Base-by-base conservation (phyloP, 1,139 yeast genomes). In the Kurtzmaniella quercitrusa region DNA sequence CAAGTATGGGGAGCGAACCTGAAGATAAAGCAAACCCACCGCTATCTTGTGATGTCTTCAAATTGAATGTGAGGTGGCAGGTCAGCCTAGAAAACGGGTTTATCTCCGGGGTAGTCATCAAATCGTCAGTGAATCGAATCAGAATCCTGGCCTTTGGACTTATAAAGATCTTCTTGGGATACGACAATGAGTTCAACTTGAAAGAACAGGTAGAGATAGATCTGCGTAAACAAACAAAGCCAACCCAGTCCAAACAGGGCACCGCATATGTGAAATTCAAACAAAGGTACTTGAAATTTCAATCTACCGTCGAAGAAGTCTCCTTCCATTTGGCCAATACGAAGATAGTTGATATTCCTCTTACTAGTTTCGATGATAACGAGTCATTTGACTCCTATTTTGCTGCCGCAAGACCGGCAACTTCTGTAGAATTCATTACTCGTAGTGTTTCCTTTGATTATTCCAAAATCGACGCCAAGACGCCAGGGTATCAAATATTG, bases 401-500 rank as follows among this genome's bases (percentile, higher is more conserved):
- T 40, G 39, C 48, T 9, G 44, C 50, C 12, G 27, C 41, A 18
- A 53, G 43, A 39, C 73, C 68, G 3, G 53, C 42, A 23, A 57
- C 65, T 14, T 67, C 62, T 18, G 58, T 65, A 38, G 68, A 60
- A 34, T 49, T 59, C 39, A 50, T 49, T 17, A 60, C 61, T 43
- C 71, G 65, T 49, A 69, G 66, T 2, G 54, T 55, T 7, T 62
- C 69, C 2, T 52, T 70, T 36, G 68, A 67, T 49, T 50, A 66
- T 17, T 56, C 64, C 15, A 62, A 68, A 44, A 48, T 77, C 23
- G 51, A 58, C 19, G 52, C 59, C 11, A 61, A 59, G 37, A 65
- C 76, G 10, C 81, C 89, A 1, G 91, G 90, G 0, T 84, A 71
- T 56, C 83, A 82, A 45, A 67, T 82, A 2, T 55, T 73, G 15